Evolutionary conservation across 352 stramenopile genomes (phyloP).

Genomic region (Globisporangium iwayamae): DNA sequence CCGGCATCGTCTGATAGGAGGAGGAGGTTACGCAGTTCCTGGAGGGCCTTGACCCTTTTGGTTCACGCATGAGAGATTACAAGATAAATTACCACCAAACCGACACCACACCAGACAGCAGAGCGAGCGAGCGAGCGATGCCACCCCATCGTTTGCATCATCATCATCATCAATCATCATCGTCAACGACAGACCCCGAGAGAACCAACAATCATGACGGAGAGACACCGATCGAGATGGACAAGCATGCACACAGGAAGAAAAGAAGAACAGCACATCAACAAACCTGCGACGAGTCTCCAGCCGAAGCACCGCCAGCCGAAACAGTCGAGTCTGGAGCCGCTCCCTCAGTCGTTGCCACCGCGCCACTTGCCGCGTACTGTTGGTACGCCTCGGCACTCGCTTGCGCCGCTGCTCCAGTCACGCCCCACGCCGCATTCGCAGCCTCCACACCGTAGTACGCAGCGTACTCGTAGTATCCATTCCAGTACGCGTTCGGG

Average conservation of each 20-base stretch:
- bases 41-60: constrained; percentile 64
- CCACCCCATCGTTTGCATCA: constrained; percentile 33
- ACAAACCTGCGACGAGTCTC: constrained; percentile 59
- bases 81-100: constrained; percentile 29
- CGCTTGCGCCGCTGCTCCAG: constrained; percentile 61
- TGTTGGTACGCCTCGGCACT: constrained; percentile 70
- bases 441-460: constrained; percentile 87
- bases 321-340: constrained; percentile 16
- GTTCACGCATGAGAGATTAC: constrained; percentile 22
- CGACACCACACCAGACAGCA: constrained; percentile 14
- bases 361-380: constrained; percentile 47
- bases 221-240: constrained; percentile 13
- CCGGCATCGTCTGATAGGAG: constrained; percentile 11
- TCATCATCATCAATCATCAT: constrained; percentile 15
- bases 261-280: constrained; percentile 35
- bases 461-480: constrained; percentile 86
- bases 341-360: constrained; percentile 16
- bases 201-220: constrained; percentile 16
- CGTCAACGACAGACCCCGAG: constrained; percentile 12
- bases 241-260: constrained; percentile 6
- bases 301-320: constrained; percentile 12
- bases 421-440: constrained; percentile 83
- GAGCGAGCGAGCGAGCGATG: constrained; percentile 21
- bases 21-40: constrained; percentile 40
- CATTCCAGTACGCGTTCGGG: constrained; percentile 87